Base-by-base conservation (phyloP, 73 alveolate species). In the Effrenium voratum region DNA sequence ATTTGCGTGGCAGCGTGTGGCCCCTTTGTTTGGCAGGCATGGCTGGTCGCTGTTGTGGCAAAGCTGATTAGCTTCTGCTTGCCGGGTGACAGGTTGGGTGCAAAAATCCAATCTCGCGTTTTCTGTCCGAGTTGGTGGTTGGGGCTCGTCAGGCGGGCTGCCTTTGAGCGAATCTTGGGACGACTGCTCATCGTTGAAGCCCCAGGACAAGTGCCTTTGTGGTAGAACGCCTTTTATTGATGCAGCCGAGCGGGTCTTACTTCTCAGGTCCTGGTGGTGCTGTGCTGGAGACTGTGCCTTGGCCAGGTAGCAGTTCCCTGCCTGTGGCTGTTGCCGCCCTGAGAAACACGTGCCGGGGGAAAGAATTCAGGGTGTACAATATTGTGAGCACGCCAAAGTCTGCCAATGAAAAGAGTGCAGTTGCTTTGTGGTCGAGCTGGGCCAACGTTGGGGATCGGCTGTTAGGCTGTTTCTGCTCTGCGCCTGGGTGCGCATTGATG, bases 401-500 rank as follows among this genome's bases (percentile, higher is more conserved):
- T n/a, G n/a, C n/a, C n/a, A n/a, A n/a, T n/a, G n/a, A n/a, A n/a
- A n/a, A n/a, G 88, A 15, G 26, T 40, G 63, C 24, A 12, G 5
- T 1, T 43, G 43, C 38, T 26, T 77, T 5, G 19, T 77, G 84
- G 84, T 34, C 84, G 2, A 12, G 50, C 10, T 1, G 41, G 36
- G n/a, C n/a, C n/a, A n/a, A n/a, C n/a, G n/a, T n/a, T n/a, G n/a
- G n/a, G n/a, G n/a, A n/a, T n/a, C n/a, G n/a, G n/a, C n/a, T 40
- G 22, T 26, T 12, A 87, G 95, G 95, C 43, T 88, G 43, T 45
- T 88, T 41, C 38, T n/a, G 86, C 46, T 68, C 10, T 88, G 96
- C 34, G 75, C 86, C 2, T 88, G 96, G 96, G 68, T 88, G 57
- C 85, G 66, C 13, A 1, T 88, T n/a, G 87, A 88, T 2, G 36